phyloP scores from a whole-genome alignment of 1,284 basidiomycete genomes.

The Apiotrichum siamense region DNA sequence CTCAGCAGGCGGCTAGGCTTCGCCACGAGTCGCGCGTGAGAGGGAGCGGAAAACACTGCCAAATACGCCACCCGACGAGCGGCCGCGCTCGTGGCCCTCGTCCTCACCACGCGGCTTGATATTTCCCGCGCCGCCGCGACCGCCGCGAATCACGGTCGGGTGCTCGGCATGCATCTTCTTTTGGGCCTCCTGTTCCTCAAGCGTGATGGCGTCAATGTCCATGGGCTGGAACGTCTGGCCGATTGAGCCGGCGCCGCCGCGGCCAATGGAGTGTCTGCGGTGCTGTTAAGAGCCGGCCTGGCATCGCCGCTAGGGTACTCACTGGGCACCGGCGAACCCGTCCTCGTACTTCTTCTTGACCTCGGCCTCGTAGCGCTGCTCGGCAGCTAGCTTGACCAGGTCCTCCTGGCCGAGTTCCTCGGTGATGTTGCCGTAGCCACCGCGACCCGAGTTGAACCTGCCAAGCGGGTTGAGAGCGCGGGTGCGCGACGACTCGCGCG shows the following conservation, averaged over 20 bases:
- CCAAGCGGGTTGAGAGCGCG: neutral
- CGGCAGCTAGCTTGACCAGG: slow-evolving; percentile 18
- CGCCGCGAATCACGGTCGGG: slow-evolving; percentile 25
- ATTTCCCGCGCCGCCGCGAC: slow-evolving; percentile 41
- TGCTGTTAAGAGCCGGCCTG: neutral
- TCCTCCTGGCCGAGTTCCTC: slow-evolving; percentile 32
- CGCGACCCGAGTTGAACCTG: slow-evolving; percentile 28
- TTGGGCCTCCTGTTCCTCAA: slow-evolving; percentile 41
- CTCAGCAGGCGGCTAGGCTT: slow-evolving; percentile 4
- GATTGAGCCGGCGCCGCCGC: slow-evolving; percentile 42
- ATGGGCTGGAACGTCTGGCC: slow-evolving; percentile 18
- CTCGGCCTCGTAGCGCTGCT: slow-evolving; percentile 30
- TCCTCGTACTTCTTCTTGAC: slow-evolving; percentile 34
- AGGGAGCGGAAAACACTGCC: slow-evolving; percentile 41
- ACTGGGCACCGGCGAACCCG: neutral
- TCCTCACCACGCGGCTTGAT: slow-evolving; percentile 8
- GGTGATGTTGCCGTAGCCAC: slow-evolving; percentile 45
- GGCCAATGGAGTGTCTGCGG: slow-evolving; percentile 31
- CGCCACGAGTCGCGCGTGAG: slow-evolving; percentile 38
- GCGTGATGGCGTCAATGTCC: slow-evolving; percentile 29
- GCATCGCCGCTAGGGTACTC: neutral
- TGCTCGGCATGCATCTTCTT: slow-evolving; percentile 34
- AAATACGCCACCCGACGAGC: slow-evolving; percentile 33
- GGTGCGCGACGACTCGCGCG: neutral
- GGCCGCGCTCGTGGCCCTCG: slow-evolving; percentile 23